Conservation (phyloP, 2,329 filamentous ascomycete genomes). For the Kalmusia sp. region DNA sequence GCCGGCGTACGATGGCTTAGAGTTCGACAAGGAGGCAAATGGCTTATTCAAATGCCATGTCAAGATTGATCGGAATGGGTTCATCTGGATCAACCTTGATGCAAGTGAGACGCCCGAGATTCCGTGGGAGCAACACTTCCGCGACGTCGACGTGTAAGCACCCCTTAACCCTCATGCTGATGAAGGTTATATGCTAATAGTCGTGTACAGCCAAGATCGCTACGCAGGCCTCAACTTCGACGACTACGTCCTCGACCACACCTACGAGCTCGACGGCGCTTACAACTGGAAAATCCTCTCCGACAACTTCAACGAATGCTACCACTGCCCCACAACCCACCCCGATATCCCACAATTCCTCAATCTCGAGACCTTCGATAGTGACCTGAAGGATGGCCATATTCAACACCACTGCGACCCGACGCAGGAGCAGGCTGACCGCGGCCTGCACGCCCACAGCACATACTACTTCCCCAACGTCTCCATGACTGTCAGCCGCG, state of each 20-base stretch:
- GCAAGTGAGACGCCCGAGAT: slow-evolving; percentile 23
- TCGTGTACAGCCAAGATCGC: slow-evolving; percentile 20
- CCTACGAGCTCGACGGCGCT: slow-evolving; percentile 28
- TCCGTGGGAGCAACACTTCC: slow-evolving; percentile 28
- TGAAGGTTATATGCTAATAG: neutral
- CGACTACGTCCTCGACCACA: slow-evolving; percentile 31
- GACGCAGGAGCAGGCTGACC: slow-evolving; percentile 24
- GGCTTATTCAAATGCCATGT: slow-evolving; percentile 38
- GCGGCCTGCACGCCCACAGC: slow-evolving; percentile 29
- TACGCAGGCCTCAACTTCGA: slow-evolving; percentile 25
- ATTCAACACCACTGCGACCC: slow-evolving; percentile 33
- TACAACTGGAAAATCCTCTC: slow-evolving; percentile 38
- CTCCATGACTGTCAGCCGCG: slow-evolving; percentile 26
- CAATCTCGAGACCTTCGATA: slow-evolving; percentile 60
- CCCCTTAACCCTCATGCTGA: too few species aligned
- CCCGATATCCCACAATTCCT: slow-evolving; percentile 64
- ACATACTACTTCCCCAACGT: slow-evolving; percentile 38
- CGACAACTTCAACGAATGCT: slow-evolving; percentile 72
- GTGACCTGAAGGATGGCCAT: slow-evolving; percentile 28
- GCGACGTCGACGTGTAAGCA: slow-evolving; percentile 23
- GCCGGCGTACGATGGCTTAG: slow-evolving; percentile 44
- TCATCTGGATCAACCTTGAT: slow-evolving; percentile 43
- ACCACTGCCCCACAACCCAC: slow-evolving; percentile 66
- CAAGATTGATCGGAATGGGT: slow-evolving; percentile 33
- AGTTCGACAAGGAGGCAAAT: slow-evolving; percentile 36